Percentiles rank a stretch among this genome's conserved stretches.
These are phyloP conservation scores for Phtheirospermum japonicum DNA, from an alignment of 257 asterid genomes.

Conservation along the genomic window DNA sequence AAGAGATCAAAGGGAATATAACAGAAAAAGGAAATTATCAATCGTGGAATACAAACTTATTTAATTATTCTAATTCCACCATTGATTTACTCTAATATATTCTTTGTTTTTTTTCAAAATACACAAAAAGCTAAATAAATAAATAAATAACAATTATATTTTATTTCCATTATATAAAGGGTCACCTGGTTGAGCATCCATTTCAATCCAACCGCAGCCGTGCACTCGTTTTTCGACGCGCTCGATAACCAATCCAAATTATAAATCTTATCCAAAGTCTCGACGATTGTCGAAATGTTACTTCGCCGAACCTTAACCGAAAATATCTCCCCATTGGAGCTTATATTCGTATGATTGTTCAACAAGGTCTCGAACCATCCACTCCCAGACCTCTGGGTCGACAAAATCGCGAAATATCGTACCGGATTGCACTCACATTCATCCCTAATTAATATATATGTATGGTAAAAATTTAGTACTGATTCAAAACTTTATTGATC, in stretches of 20 bases:
- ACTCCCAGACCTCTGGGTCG: constrained; percentile 93
- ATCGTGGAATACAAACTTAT: too few relatives aligned
- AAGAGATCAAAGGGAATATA: too few relatives aligned
- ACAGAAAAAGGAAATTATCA: too few relatives aligned
- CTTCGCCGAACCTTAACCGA: constrained; percentile 70
- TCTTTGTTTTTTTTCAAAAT: too few relatives aligned
- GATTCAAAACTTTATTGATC: background rate
- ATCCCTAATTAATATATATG: constrained; percentile 48
- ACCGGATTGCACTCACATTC: constrained; percentile 90
- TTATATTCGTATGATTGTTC: constrained; percentile 78
- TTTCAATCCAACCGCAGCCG: constrained; percentile 94
- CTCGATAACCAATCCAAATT: constrained; percentile 73
- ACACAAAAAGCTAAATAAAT: too few relatives aligned
- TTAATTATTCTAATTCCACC: too few relatives aligned
- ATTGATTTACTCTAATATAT: too few relatives aligned
- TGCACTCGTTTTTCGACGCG: constrained; percentile 91
- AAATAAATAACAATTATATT: too few relatives aligned
- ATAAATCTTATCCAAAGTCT: constrained; percentile 70
- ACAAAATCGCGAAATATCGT: constrained; percentile 72
- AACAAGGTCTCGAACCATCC: constrained; percentile 94
- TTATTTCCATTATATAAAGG: too few relatives aligned
- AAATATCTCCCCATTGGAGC: constrained; percentile 92
- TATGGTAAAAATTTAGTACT: constrained; percentile 2
- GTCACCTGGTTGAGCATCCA: constrained; percentile 94
- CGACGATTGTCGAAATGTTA: constrained; percentile 61